phyloP scores from a whole-genome alignment of 169 alveolate species.

The Perkinsus olseni region DNA sequence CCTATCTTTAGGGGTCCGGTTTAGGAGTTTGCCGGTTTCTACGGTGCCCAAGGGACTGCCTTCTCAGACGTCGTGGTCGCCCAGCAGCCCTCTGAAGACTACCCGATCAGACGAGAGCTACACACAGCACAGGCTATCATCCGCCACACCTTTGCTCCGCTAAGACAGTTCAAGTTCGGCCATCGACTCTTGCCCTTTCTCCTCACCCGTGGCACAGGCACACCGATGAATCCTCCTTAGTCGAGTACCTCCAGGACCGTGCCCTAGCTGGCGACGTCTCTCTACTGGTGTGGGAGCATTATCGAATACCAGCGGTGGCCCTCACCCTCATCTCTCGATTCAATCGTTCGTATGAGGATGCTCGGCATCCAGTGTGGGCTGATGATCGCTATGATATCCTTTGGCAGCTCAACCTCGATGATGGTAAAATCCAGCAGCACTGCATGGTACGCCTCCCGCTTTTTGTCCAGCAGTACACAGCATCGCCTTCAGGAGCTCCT shows the following conservation, averaged over 20 bases:
- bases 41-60: too few relatives aligned
- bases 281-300: background rate
- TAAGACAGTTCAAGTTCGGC: background rate
- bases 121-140: background rate
- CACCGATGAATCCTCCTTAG: background rate
- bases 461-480: too few relatives aligned
- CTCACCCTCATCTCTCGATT: background rate
- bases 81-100: background rate
- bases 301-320: background rate
- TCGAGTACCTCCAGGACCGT: background rate
- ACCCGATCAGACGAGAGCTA: background rate
- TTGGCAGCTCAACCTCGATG: background rate
- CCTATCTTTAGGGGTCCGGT: too few relatives aligned
- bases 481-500: background rate
- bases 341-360: background rate
- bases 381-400: background rate
- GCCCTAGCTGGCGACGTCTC: background rate
- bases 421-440: background rate
- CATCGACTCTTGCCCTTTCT: background rate
- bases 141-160: background rate
- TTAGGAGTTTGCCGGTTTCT: too few relatives aligned
- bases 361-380: background rate
- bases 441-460: background rate
- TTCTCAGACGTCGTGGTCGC: background rate
- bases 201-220: background rate